These are phyloP conservation scores for Pueraria montana DNA, from an alignment of 306 rosid species.

Conservation along the genomic window DNA sequence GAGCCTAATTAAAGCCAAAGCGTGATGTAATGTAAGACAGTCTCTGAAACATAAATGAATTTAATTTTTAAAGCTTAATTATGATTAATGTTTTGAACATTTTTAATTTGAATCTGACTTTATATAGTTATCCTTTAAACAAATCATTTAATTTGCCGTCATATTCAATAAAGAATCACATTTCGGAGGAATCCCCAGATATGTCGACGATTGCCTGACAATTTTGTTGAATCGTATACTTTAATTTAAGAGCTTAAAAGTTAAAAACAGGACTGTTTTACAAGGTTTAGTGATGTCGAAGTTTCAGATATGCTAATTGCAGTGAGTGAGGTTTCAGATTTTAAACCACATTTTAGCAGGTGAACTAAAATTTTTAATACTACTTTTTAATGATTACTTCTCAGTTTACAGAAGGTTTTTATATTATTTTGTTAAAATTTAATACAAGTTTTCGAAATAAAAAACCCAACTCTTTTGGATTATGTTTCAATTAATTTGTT, in stretches of 20 bases:
- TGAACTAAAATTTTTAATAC: too few species aligned
- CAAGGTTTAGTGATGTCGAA: neutral
- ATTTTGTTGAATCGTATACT: constrained; percentile 53
- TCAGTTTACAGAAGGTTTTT: too few species aligned
- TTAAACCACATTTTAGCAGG: neutral
- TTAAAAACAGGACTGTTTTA: neutral
- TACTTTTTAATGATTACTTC: too few species aligned
- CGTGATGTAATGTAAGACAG: constrained; percentile 51
- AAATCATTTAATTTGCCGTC: constrained; percentile 64
- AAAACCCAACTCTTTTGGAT: too few species aligned
- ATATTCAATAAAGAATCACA: constrained; percentile 48
- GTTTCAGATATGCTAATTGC: constrained; percentile 13
- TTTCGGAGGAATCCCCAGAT: constrained; percentile 58
- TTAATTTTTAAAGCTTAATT: constrained; percentile 21
- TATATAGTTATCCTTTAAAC: constrained; percentile 46
- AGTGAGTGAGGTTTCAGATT: constrained; percentile 1
- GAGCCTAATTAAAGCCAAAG: constrained; percentile 48
- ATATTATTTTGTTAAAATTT: too few species aligned
- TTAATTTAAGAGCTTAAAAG: constrained; percentile 14
- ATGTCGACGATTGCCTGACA: constrained; percentile 51
- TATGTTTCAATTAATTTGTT: too few species aligned
- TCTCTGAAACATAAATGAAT: constrained; percentile 42
- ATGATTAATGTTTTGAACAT: constrained; percentile 34
- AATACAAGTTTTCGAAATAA: too few species aligned
- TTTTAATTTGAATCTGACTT: constrained; percentile 33